phyloP scores from a whole-genome alignment of 139 green algal genomes.

The Volvox africanus region DNA sequence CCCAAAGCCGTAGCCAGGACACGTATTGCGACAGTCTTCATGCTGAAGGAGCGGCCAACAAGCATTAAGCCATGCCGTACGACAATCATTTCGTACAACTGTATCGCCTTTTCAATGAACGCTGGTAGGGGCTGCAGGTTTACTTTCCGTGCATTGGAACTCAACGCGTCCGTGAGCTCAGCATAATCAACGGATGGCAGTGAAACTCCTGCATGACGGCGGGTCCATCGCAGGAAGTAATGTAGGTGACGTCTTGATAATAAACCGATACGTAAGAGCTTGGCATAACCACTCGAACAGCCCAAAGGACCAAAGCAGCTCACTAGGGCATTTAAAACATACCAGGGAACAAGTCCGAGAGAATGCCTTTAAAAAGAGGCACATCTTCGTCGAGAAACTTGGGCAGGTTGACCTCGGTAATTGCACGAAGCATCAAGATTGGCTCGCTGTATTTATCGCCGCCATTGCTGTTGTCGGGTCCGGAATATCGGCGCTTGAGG shows the following conservation, averaged over 20 bases:
- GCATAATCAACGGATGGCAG: conserved; percentile 72
- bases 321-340: not conserved
- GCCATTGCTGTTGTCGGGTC: conserved; percentile 1
- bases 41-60: conserved; percentile 78
- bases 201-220: conserved; percentile 52
- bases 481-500: conserved; percentile 63
- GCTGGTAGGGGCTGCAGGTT: conserved; percentile 69
- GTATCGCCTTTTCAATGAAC: conserved; percentile 75
- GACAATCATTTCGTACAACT: conserved; percentile 92
- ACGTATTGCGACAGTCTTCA: conserved; percentile 75
- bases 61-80: conserved; percentile 83
- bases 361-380: conserved; percentile 82
- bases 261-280: too few relatives aligned
- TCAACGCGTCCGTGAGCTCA: conserved; percentile 64
- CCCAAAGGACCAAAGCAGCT: too few relatives aligned
- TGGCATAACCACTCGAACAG: too few relatives aligned
- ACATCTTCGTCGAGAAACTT: conserved; percentile 89
- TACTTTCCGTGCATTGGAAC: conserved; percentile 3
- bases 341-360: conserved; percentile 83
- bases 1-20: conserved; percentile 70
- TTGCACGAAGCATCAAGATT: conserved; percentile 80
- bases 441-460: conserved; percentile 65
- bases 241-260: too few relatives aligned
- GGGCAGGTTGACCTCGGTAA: conserved; percentile 84
- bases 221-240: too few relatives aligned